Base-by-base conservation (phyloP, 352 stramenopile genomes). In the Phytophthora citrophthora region DNA sequence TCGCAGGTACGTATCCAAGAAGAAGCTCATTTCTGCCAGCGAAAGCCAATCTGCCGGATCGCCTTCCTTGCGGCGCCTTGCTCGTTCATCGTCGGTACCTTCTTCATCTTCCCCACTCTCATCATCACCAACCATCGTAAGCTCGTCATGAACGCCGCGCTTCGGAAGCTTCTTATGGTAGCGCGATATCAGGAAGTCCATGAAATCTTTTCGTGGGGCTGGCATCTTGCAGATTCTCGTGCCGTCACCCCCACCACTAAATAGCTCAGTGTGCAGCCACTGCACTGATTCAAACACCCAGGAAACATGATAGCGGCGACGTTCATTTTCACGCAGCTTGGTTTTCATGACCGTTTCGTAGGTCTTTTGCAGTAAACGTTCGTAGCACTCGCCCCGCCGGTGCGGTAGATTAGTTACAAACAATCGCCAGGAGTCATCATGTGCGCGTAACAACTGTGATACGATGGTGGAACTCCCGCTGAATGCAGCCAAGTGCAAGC, bases 301-400 rank as follows among this genome's bases (percentile, higher is more conserved):
- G 7, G 69, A 74, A 45, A 76, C n/a, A 34, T 90, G 72, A 59
- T 90, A 94, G 1, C 78, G 79, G 4, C 81, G 83, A 4, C 74
- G 74, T 47, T 88, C 81, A 18, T 92, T 94, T 11, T 76, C 69
- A 1, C 79, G 79, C 13, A 94, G 52, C 40, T 89, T 91, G n/a
- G 15, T 52, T 41, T 70, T 68, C 81, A 92, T 92, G 2, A 83
- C 63, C 0, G 36, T 72, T 0, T 76, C 72, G 44, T 82, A 88
- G 0, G 78, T 69, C 0, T 61, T 46, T 49, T 80, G 54, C 9
- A 90, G 46, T 26, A 90, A 46, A 3, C 61, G 48, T 0, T 66
- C 41, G 40, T 83, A 89, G 27, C 65, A 76, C 15, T 64, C 67
- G 18, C 54, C 52, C 10, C 68, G 60, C 9, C 56, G 36, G 1